Percentiles rank a stretch among this genome's conserved stretches.
phyloP scores from a whole-genome alignment of 176 grass and related monocot species.

The Carex parvula region DNA sequence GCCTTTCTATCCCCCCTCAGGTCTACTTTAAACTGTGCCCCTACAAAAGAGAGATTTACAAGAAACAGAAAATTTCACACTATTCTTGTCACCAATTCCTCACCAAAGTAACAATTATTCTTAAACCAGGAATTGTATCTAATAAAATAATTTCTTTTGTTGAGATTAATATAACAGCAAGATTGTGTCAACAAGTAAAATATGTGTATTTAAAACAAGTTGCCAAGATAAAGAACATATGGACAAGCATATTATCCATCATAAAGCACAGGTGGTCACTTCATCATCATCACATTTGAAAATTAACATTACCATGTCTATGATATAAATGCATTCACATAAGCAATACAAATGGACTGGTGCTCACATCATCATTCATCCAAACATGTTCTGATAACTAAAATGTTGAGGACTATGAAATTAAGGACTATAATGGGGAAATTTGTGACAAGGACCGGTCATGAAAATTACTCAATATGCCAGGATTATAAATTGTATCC shows the following conservation, averaged over 20 bases:
- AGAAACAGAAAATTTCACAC: background rate
- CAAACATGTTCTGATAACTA: background rate
- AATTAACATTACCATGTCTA: background rate
- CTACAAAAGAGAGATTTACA: conserved; percentile 27
- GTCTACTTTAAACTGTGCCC: conserved; percentile 69
- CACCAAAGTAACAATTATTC: background rate
- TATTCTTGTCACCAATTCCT: background rate
- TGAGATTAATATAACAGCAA: background rate
- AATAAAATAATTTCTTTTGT: background rate
- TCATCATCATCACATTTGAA: background rate
- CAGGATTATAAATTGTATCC: background rate
- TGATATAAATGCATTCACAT: background rate
- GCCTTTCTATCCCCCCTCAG: conserved; percentile 87
- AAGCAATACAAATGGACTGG: background rate
- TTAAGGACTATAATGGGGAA: background rate
- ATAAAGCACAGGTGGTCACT: background rate
- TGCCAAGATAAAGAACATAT: background rate
- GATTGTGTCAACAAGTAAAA: background rate
- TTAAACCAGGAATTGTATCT: background rate
- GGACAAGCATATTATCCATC: background rate
- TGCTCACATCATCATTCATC: background rate
- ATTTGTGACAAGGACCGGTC: background rate
- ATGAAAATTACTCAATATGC: background rate
- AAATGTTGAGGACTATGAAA: background rate
- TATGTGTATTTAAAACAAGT: background rate